Base-by-base conservation (phyloP, 164 flowering plant species). In the Magnolia changhungtana region DNA sequence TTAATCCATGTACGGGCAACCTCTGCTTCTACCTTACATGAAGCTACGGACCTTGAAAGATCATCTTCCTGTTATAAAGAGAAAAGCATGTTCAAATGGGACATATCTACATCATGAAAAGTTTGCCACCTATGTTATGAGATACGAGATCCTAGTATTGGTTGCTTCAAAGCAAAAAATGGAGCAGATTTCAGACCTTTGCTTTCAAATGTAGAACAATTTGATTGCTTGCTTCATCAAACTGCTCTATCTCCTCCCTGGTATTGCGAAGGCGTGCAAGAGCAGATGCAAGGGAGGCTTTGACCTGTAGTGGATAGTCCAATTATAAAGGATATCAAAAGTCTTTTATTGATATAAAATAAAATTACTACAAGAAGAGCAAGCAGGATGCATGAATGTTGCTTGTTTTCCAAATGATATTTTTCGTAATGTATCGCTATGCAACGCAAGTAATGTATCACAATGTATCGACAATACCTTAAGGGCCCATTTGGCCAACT, bases 1-100 rank as follows among this genome's bases (percentile, higher is more conserved):
- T 94, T 92, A 76, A 91, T 88, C 99, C 99, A 96, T 50, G 96
- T 90, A 61, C 74, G 83, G 10, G 94, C 86, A 84, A 96, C 92
- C 80, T 88, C 89, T 27, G 90, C 89, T 87, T 96, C 99, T 71
- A 80, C 83, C 82, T 75, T 85, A 79, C 90, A 87, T 37, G 97
- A 84, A 59, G 84, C 79, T 70, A 96, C 85, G 61, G 98, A 88
- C 86, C 80, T 89, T n/a, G 86, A 85, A 68, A 94, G 87, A 84
- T 94, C 99, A 74, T 91, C 94, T 82, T 96, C 98, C 99, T 96
- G 69, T 50, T 78, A 75, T 71, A 63, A 64, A 20, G 79, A 69
- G 68, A 73, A 72, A 72, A 31, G 76, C 71, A 20, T 23, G 51
- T 2, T 11, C 76, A 27, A 31, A 16, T 66, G 71, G 0, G 45